Conservation (phyloP, 208 protist species). For the Acanthamoeba triangularis region DNA sequence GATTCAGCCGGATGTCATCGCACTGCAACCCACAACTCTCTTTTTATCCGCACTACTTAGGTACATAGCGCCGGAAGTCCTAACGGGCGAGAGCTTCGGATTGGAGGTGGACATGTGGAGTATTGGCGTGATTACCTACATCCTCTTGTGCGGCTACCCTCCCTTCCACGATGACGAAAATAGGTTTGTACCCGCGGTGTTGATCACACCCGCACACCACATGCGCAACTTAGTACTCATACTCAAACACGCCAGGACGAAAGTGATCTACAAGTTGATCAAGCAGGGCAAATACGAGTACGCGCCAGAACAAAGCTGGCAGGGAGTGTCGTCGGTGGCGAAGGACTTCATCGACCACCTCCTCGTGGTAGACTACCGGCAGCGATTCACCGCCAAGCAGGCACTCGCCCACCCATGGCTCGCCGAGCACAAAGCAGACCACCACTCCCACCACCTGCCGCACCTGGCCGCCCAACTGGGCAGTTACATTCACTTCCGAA, state of each 20-base stretch:
- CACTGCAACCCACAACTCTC: too few species aligned
- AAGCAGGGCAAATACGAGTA: conserved; percentile 38
- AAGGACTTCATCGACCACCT: conserved; percentile 88
- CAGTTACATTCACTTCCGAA: too few species aligned
- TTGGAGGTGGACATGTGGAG: conserved; percentile 84
- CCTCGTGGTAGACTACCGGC: conserved; percentile 83
- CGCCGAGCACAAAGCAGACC: not conserved
- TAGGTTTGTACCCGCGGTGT: conserved; percentile 76
- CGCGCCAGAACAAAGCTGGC: conserved; percentile 19
- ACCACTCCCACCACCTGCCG: not conserved
- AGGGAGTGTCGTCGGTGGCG: conserved; percentile 16
- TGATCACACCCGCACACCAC: conserved; percentile 76
- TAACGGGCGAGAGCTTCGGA: conserved; percentile 82
- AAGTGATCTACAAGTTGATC: conserved; percentile 53
- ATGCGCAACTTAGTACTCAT: conserved; percentile 62
- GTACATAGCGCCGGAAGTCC: conserved; percentile 84
- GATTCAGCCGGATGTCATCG: too few species aligned
- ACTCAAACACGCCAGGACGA: conserved; percentile 79
- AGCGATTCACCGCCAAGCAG: conserved; percentile 85
- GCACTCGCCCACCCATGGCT: conserved; percentile 89
- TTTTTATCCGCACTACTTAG: too few species aligned
- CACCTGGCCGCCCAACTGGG: not conserved
- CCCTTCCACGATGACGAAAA: conserved; percentile 84
- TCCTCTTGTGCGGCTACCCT: conserved; percentile 87
- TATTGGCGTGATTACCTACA: conserved; percentile 89